Evolutionary conservation across 1,284 basidiomycete species (phyloP).

Genomic region (Ceratobasidium sp.): DNA sequence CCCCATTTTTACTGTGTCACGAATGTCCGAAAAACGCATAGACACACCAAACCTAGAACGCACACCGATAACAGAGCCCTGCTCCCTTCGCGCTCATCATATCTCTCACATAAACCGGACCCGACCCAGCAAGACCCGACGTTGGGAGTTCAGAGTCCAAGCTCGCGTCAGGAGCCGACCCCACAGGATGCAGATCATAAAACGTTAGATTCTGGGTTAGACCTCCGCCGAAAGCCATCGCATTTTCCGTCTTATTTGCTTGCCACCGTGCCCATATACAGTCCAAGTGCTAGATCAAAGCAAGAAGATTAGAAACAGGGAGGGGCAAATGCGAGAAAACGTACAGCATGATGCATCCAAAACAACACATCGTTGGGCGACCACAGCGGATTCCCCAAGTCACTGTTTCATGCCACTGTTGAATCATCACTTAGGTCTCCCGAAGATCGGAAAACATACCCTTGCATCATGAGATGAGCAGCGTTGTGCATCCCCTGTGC

Average conservation of each 20-base stretch:
- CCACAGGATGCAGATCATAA: constrained; percentile 35
- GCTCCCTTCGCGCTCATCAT: constrained; percentile 10
- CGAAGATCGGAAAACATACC: not conserved
- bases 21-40: too few species aligned
- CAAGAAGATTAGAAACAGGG: not conserved
- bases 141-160: constrained; percentile 12
- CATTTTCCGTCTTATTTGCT: constrained; percentile 2
- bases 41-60: not conserved
- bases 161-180: constrained; percentile 7
- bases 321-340: not conserved
- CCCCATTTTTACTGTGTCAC: too few species aligned
- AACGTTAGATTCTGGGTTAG: constrained; percentile 16
- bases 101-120: constrained; percentile 7
- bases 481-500: constrained; percentile 40
- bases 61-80: constrained; percentile 35
- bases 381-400: constrained; percentile 28
- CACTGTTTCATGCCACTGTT: not conserved
- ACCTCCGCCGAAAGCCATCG: constrained; percentile 37
- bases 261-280: constrained; percentile 41
- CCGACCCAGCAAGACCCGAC: not conserved
- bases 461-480: constrained; percentile 37
- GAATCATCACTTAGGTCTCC: not conserved
- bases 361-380: constrained; percentile 40
- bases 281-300: constrained; percentile 31
- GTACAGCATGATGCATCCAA: constrained; percentile 34